Base-by-base conservation (phyloP, 768 basidiomycete species). In the Harrya chromipes region DNA sequence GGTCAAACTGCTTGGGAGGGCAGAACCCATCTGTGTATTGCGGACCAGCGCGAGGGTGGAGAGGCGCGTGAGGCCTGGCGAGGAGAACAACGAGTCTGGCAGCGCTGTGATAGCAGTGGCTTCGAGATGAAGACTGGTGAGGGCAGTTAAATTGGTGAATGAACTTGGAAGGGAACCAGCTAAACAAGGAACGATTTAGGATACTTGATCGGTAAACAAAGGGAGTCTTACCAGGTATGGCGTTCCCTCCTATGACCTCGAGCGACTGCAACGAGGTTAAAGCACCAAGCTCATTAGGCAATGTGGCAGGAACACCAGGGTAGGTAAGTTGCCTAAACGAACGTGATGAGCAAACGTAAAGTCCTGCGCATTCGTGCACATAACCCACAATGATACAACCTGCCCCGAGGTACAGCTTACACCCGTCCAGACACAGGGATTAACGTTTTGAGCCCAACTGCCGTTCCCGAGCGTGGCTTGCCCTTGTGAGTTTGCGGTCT, bases 381-480 rank as follows among this genome's bases (percentile, higher is more conserved):
- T 7, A 24, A 70, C 77, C 55, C 36, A 78, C 77, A 80, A 49
- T 8, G 70, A 70, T 14, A 67, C 60, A 4, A 79, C 70, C 24
- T 62, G 56, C 4, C 76, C 77, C 20, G 65, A 62, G 5, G 64
- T 58, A 52, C 78, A 80, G 24, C 54, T 58, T 4, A 80, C 72
- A 3, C 79, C 79, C 7, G 53, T 63, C 78, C 78, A 80, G 1
- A 69, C 61, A 53, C 78, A 79, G 52, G 75, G 75, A 42, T 68
- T 64, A 34, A 70, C 55, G 43, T 78, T 72, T 52, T 73, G 70
- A 40, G 70, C 66, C 78, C 78, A 80, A 6, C 71, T 72, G 2
- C 69, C 70, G 19, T 70, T 72, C 41, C 69, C 65, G 9, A 80
- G 67, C 1, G 58, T 63, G 1, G 66, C 56, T 57, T 76, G 76